These are phyloP conservation scores for Scytalidium lignicola DNA, from an alignment of 2,329 filamentous ascomycete genomes.

Conservation along the genomic window DNA sequence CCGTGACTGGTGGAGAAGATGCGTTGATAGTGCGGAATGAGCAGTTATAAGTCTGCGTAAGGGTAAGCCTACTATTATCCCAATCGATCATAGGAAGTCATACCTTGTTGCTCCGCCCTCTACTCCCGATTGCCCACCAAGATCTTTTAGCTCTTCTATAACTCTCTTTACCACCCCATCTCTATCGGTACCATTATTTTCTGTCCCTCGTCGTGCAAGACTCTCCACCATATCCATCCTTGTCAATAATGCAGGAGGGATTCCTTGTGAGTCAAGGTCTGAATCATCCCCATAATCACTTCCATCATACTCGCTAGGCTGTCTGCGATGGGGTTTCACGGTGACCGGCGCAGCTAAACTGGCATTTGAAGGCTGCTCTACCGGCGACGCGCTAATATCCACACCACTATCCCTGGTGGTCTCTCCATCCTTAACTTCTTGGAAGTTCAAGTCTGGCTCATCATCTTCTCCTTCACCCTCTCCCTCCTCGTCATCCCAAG, in stretches of 20 bases:
- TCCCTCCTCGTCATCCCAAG: constrained; percentile 61
- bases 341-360: constrained; percentile 16
- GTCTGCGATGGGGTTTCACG: constrained; percentile 40
- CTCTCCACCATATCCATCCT: constrained; percentile 70
- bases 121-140: constrained; percentile 68
- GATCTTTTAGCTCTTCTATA: constrained; percentile 62
- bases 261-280: constrained; percentile 63
- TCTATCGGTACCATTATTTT: constrained; percentile 57
- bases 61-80: constrained; percentile 7
- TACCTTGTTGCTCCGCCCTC: constrained; percentile 69
- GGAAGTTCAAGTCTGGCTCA: constrained; percentile 37
- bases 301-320: constrained; percentile 60
- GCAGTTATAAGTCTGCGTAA: constrained; percentile 63
- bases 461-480: constrained; percentile 52
- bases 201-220: constrained; percentile 59
- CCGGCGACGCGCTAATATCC: constrained; percentile 23
- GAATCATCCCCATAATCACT: constrained; percentile 71
- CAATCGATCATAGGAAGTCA: constrained; percentile 14
- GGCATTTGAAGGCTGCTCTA: constrained; percentile 12
- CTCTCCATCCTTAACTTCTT: constrained; percentile 28
- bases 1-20: constrained; percentile 70
- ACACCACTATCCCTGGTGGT: constrained; percentile 28
- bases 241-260: constrained; percentile 60
- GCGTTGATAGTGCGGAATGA: constrained; percentile 68
- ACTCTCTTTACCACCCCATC: constrained; percentile 66